Evolutionary conservation across 495 filamentous ascomycete species (phyloP), one percentile per base, ranked within the genome.

Genomic region (Xylaria acuta): DNA sequence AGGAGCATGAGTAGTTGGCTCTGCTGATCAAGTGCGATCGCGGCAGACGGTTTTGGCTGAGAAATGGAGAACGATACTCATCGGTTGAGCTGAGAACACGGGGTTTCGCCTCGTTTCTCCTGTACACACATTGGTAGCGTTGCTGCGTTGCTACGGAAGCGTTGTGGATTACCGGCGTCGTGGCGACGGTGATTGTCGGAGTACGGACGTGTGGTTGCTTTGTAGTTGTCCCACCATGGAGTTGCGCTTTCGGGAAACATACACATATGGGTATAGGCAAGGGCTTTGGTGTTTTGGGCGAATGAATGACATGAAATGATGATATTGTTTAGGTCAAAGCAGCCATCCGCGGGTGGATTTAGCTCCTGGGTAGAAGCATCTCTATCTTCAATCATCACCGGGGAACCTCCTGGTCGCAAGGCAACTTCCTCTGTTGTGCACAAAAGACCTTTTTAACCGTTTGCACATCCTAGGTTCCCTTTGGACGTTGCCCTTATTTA

Each of bases 1-100:
- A 40, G 25, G 59, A 49, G 59, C 11, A 71, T 71, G 60, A 64
- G 36, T 34, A 64, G 40, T 34, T 71, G 69, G 69, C 69, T 71
- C 12, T 56, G 69, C 25, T 71, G 47, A 64, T 34, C 14, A 30
- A 27, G 34, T 30, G 12, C 20, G 25, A 4, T n/a, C 7, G 5
- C 0, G 18, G 20, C 7, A 12, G 40, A 30, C n/a, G n/a, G n/a
- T 14, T 30, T 36, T 34, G 38, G 38, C 5, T 30, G 27, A 8
- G 36, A 12, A 62, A 62, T 40, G 36, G 36, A 12, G 41, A n/a
- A 12, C 5, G 36, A 27, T 30, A 34, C 14, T n/a, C 41, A 18
- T 49, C n/a, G 40, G 41, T 1, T 12, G 40, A 64, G 1, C 34
- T 18, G 18, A 8, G 40, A 3, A 25, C n/a, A 2, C 32, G 34